These are phyloP conservation scores for Paramarasmius palmivorus DNA, from an alignment of 1,284 basidiomycete species.

Conservation along the genomic window DNA sequence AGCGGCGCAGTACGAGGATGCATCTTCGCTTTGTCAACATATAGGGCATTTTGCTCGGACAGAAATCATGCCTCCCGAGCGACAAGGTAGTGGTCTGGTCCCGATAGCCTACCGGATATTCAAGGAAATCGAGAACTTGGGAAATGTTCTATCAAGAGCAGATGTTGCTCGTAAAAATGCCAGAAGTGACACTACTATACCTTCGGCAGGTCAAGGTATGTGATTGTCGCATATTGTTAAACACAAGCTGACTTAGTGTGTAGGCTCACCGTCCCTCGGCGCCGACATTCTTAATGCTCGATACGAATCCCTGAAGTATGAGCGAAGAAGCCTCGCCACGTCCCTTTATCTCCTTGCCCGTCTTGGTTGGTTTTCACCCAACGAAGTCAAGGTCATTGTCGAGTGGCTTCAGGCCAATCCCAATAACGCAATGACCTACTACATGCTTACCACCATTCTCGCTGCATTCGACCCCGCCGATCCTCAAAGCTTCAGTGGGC, in stretches of 20 bases:
- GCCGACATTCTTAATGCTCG: constrained; percentile 66
- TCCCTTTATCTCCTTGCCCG: constrained; percentile 64
- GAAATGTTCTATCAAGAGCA: constrained; percentile 50
- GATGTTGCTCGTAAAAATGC: constrained; percentile 62
- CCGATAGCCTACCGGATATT: constrained; percentile 59
- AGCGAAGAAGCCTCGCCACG: constrained; percentile 64
- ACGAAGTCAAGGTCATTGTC: constrained; percentile 59
- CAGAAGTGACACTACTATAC: constrained; percentile 52
- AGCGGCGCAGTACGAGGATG: constrained; percentile 37
- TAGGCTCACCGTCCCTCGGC: constrained; percentile 50
- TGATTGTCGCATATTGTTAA: not conserved
- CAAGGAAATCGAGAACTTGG: constrained; percentile 61
- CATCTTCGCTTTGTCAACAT: constrained; percentile 45
- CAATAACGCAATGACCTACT: constrained; percentile 68
- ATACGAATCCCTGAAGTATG: constrained; percentile 70
- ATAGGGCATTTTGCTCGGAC: constrained; percentile 53
- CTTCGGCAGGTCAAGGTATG: constrained; percentile 55
- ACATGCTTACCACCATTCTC: constrained; percentile 70
- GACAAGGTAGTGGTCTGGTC: constrained; percentile 29
- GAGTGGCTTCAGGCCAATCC: constrained; percentile 68
- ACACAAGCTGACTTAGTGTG: not conserved
- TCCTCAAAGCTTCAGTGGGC: constrained; percentile 44
- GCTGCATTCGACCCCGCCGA: constrained; percentile 71
- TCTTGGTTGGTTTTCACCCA: constrained; percentile 58
- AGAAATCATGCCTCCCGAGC: constrained; percentile 46